phyloP scores from a whole-genome alignment of 2,329 filamentous ascomycete species.

The Cryoendolithus antarcticus region DNA sequence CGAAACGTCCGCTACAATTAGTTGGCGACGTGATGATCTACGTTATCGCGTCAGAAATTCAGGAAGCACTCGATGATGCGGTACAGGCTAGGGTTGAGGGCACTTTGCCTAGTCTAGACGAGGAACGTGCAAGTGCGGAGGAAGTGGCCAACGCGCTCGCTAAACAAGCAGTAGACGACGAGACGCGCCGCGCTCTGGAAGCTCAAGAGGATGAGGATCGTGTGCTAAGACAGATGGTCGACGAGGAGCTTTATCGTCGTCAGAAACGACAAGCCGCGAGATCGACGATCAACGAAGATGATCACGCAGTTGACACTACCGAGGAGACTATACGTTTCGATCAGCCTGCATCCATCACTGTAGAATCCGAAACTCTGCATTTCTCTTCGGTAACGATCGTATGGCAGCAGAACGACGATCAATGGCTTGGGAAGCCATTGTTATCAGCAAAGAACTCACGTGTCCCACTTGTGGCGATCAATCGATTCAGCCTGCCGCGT shows the following conservation, averaged over 20 bases:
- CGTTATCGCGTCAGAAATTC: conserved; percentile 46
- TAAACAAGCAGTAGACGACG: conserved; percentile 29
- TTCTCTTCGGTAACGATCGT: conserved; percentile 15
- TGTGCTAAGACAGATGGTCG: conserved; percentile 56
- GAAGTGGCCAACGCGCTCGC: conserved; percentile 53
- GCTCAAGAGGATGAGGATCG: conserved; percentile 50
- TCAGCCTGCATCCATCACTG: conserved; percentile 12
- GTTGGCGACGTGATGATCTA: conserved; percentile 55
- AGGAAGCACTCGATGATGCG: conserved; percentile 73
- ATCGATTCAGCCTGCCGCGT: conserved; percentile 10
- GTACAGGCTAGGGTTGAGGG: conserved; percentile 61
- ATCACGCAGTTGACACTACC: conserved; percentile 3
- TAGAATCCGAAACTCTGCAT: conserved; percentile 11
- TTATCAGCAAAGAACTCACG: conserved; percentile 14
- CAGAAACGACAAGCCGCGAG: conserved; percentile 46
- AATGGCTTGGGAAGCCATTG: conserved; percentile 4
- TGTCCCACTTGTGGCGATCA: conserved; percentile 14
- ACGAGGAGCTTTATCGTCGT: conserved; percentile 59
- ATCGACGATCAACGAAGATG: conserved; percentile 25
- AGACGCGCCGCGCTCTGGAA: conserved; percentile 26
- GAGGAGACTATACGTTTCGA: conserved; percentile 18
- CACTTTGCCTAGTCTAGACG: conserved; percentile 73
- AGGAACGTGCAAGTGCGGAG: conserved; percentile 76
- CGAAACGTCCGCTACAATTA: conserved; percentile 54
- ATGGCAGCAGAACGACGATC: conserved; percentile 1